A percentile compares a stretch with the other conserved stretches of the same genome.
Evolutionary conservation across 768 basidiomycete genomes (phyloP).

Genomic region (Boletellus emodensis): DNA sequence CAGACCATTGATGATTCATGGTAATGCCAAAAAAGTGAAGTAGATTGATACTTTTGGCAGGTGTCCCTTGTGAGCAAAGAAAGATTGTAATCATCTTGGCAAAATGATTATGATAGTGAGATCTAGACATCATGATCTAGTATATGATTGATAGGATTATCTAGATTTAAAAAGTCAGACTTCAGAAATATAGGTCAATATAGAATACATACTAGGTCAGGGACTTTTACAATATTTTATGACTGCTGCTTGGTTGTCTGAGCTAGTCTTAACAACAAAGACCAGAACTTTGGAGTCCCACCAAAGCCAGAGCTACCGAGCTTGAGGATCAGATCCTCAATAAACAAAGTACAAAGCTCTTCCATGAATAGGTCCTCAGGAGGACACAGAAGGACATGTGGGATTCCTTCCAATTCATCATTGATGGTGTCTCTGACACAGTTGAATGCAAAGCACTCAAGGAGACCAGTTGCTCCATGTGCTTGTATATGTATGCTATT

Average conservation of each 20-base stretch:
- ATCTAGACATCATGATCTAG: constrained; percentile 27
- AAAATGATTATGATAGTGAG: constrained; percentile 18
- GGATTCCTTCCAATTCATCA: background rate
- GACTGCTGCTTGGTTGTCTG: background rate
- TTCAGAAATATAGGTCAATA: no score
- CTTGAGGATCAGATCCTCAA: background rate
- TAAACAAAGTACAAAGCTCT: background rate
- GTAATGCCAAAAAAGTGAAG: constrained; percentile 35
- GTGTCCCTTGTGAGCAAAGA: constrained; percentile 35
- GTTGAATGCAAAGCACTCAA: background rate
- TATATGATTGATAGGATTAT: constrained; percentile 24
- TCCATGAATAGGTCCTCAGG: background rate
- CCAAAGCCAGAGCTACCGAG: background rate
- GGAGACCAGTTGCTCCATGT: background rate
- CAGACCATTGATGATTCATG: constrained; percentile 40
- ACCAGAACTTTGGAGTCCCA: no score
- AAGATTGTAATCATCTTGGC: constrained; percentile 35
- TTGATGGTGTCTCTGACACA: background rate
- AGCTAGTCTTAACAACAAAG: background rate
- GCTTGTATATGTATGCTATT: background rate
- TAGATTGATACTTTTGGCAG: constrained; percentile 36
- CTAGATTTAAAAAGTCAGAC: no score
- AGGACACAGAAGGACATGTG: background rate
- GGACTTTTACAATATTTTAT: background rate
- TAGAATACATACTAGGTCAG: background rate